phyloP scores from a whole-genome alignment of 495 filamentous ascomycete genomes.

The Podospora conica region DNA sequence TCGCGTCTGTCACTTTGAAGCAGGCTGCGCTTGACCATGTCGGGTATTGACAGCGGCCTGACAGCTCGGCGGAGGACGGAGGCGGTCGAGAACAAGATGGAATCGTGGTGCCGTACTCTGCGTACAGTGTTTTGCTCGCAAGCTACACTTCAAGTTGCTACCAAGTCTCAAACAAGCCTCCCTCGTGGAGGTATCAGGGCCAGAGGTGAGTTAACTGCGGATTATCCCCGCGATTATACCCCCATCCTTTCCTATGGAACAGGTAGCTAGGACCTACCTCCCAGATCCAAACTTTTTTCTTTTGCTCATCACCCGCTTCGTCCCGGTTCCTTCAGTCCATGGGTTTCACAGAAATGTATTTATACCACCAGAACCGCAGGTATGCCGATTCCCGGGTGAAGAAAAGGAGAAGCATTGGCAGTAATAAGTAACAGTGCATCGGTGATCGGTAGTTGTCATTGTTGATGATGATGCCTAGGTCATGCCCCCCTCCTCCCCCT shows the following conservation, averaged over 20 bases:
- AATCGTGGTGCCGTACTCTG: background rate
- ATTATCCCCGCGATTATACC: background rate
- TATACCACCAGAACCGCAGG: background rate
- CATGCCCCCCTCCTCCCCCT: conserved; percentile 6
- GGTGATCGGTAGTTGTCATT: background rate
- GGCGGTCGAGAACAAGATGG: background rate
- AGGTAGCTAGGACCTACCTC: background rate
- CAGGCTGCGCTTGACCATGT: background rate
- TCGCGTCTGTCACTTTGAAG: background rate
- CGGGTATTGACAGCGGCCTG: background rate
- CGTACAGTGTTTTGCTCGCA: background rate
- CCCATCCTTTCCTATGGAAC: background rate
- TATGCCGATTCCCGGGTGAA: background rate
- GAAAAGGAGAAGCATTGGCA: background rate
- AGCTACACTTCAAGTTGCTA: too few relatives aligned
- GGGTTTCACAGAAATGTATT: background rate
- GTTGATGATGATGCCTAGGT: conserved; percentile 2
- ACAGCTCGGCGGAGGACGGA: background rate
- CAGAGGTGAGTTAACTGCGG: background rate
- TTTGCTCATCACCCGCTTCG: background rate
- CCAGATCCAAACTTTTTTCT: background rate
- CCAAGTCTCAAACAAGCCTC: too few relatives aligned
- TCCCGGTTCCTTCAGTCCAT: background rate
- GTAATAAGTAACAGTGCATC: too few relatives aligned
- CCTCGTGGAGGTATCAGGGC: too few relatives aligned